Evolutionary conservation across 495 filamentous ascomycete species (phyloP), one percentile per base, ranked within the genome.

Genomic region (Penicillium soppii): DNA sequence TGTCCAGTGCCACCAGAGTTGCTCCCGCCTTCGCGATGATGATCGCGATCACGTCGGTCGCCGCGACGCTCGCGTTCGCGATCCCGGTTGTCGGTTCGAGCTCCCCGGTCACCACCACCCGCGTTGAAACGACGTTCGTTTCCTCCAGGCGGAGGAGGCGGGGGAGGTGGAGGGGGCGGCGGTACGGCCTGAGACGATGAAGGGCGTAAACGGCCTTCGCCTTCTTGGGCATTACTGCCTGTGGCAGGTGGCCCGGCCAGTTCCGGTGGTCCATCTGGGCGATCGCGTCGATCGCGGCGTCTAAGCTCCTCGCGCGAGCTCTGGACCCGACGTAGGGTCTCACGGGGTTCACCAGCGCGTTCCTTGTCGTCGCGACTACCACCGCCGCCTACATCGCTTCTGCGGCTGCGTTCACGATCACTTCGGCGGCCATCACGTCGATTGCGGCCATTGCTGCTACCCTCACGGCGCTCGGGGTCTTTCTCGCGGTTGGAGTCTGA

Each of bases 261-360:
- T 2, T 57, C 59, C 1, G 62, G 13, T 5, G 61, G 50, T 15
- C 57, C 66, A 32, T 55, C 55, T 1, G 54, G 55, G 10, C 58
- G 61, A 26, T 69, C 71, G 6, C 72, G 72, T 32, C 74, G 68
- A 17, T 77, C 74, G 45, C 74, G 68, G n/a, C 69, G 67, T 43
- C 72, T 57, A 29, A 64, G 57, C 33, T 75, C 73, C 27, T 77
- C 74, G 26, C 74, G 72, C 4, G 65, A 54, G 21, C 68, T 64
- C 7, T 63, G 52, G 1, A 58, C 66, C 15, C 72, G 66, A 15
- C 74, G 72, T 19, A 66, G 54, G 8, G 46, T 54, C 42, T 73
- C 68, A 29, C 69, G 66, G 16, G 66, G 60, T 20, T 73, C 69
- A 23, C 37, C 25, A 6, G 49, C 36, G 32, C 54, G 50, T 9